These are phyloP conservation scores for Pythium utonaiense DNA, from an alignment of 352 stramenopile genomes.

Conservation along the genomic window DNA sequence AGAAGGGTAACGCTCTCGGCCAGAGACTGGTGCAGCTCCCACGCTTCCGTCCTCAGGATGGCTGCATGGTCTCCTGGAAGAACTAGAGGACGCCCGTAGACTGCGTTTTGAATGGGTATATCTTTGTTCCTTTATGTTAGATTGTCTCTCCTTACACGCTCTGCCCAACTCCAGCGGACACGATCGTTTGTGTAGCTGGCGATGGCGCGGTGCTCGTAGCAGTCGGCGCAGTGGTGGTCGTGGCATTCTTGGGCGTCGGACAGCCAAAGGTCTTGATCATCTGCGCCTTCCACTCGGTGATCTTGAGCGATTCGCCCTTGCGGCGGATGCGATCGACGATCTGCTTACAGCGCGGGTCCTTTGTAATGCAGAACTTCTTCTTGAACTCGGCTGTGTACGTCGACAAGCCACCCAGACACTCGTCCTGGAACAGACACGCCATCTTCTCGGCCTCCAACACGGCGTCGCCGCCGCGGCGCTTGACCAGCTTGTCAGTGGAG, in stretches of 20 bases:
- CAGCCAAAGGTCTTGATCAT: slow-evolving; percentile 24
- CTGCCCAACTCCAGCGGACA: background rate
- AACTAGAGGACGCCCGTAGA: slow-evolving; percentile 24
- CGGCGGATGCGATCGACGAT: slow-evolving; percentile 19
- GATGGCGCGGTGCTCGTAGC: background rate
- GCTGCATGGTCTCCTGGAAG: slow-evolving; percentile 76
- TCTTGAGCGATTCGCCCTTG: slow-evolving; percentile 2
- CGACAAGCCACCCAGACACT: slow-evolving; percentile 24
- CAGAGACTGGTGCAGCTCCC: slow-evolving; percentile 65
- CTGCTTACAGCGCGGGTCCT: slow-evolving; percentile 24
- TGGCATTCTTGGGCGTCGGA: slow-evolving; percentile 9
- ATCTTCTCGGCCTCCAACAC: slow-evolving; percentile 22
- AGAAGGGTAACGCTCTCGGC: slow-evolving; percentile 70
- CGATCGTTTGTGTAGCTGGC: background rate
- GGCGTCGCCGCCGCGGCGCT: slow-evolving; percentile 11
- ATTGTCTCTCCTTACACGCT: background rate
- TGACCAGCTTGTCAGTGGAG: slow-evolving; percentile 8
- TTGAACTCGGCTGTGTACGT: slow-evolving; percentile 24
- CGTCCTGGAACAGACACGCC: slow-evolving; percentile 25
- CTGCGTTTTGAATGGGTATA: background rate
- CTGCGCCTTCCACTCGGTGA: slow-evolving; percentile 22
- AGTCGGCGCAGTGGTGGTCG: background rate
- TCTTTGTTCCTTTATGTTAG: background rate
- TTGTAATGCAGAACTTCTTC: slow-evolving; percentile 17
- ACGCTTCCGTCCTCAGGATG: slow-evolving; percentile 62